Conservation (phyloP, 768 basidiomycete species). For the Suillus sp. region DNA sequence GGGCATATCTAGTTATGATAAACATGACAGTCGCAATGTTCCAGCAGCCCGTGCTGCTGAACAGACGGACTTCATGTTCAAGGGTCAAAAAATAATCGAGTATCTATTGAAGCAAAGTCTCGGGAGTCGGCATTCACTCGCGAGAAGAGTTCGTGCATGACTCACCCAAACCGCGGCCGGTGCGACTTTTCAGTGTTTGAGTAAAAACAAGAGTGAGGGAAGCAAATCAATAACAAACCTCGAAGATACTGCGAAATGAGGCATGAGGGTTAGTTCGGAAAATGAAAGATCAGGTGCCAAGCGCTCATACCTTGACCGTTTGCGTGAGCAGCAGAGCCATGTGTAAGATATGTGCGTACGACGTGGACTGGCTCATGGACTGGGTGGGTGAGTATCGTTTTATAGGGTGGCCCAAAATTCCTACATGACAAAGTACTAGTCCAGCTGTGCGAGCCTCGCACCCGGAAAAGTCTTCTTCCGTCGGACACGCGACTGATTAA, state of each 20-base stretch:
- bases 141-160: background rate
- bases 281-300: background rate
- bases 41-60: conserved; percentile 6
- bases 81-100: conserved; percentile 16
- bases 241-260: conserved; percentile 12
- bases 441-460: background rate
- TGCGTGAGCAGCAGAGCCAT: conserved; percentile 10
- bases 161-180: conserved; percentile 15
- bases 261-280: background rate
- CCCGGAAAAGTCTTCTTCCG: background rate
- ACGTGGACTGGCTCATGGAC: background rate
- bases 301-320: conserved; percentile 11
- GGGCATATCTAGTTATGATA: conserved; percentile 16
- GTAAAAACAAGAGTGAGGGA: no score
- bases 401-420: background rate
- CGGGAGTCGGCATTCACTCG: background rate
- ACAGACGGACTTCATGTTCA: conserved; percentile 16
- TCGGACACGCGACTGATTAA: background rate
- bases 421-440: background rate
- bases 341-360: background rate
- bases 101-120: background rate
- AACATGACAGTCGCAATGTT: conserved; percentile 10
- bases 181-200: conserved; percentile 9
- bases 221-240: conserved; percentile 6
- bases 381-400: background rate